These are phyloP conservation scores for Capronia epimyces DNA, from an alignment of 2,329 filamentous ascomycete species.

Conservation along the genomic window DNA sequence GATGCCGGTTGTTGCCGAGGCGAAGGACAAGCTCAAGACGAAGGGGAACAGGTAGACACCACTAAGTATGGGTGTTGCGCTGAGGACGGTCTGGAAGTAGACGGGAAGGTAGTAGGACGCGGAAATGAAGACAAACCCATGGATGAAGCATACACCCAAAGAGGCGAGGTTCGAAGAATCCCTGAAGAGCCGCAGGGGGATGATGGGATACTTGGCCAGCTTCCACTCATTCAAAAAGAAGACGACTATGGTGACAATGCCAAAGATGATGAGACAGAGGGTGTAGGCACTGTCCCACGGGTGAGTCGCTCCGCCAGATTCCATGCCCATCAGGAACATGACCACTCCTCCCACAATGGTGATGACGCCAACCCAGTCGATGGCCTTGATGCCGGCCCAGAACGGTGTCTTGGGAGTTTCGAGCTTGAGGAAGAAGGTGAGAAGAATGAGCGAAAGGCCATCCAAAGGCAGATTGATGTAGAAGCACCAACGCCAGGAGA, in stretches of 20 bases:
- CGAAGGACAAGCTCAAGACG: slow-evolving; percentile 61
- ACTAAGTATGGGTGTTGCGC: slow-evolving; percentile 62
- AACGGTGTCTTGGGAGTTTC: slow-evolving; percentile 58
- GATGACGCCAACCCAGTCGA: slow-evolving; percentile 60
- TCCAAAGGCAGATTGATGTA: slow-evolving; percentile 60
- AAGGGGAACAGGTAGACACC: slow-evolving; percentile 70
- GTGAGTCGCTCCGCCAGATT: slow-evolving; percentile 60
- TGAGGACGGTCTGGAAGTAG: slow-evolving; percentile 74
- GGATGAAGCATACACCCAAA: slow-evolving; percentile 62
- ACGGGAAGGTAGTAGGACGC: slow-evolving; percentile 75
- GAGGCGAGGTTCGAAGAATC: slow-evolving; percentile 46
- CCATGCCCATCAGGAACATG: slow-evolving; percentile 65
- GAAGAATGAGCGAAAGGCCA: slow-evolving; percentile 53
- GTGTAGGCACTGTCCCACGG: slow-evolving; percentile 49
- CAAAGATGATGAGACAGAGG: slow-evolving; percentile 47
- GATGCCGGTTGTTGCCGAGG: slow-evolving; percentile 58
- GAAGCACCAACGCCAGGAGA: slow-evolving; percentile 42
- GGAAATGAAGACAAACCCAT: slow-evolving; percentile 72
- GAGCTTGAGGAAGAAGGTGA: slow-evolving; percentile 56
- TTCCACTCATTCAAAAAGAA: slow-evolving; percentile 58
- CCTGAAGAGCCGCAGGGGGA: slow-evolving; percentile 50
- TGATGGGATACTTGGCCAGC: slow-evolving; percentile 57
- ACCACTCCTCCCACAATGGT: slow-evolving; percentile 59
- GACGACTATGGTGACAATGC: slow-evolving; percentile 38
- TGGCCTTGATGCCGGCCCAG: slow-evolving; percentile 52